phyloP scores from a whole-genome alignment of 2,329 filamentous ascomycete species.

The Chaetothyriales sp. region DNA sequence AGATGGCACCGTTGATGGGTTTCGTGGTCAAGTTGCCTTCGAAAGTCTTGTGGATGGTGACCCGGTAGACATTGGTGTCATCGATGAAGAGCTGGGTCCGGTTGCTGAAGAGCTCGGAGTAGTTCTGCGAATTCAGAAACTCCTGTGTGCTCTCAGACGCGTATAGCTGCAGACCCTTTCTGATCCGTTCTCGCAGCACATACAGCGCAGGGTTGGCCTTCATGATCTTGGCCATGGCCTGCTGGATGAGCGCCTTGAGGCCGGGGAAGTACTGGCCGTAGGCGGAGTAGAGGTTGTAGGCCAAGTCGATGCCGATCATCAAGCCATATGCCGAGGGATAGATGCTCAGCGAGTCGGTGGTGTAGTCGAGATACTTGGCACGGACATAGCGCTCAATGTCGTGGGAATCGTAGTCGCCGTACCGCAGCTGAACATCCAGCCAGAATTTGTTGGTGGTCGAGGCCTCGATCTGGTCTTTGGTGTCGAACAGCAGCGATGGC shows the following conservation, averaged over 20 bases:
- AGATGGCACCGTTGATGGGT: constrained; percentile 97
- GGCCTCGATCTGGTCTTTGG: constrained; percentile 84
- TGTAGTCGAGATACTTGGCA: constrained; percentile 97
- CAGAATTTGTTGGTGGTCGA: constrained; percentile 99
- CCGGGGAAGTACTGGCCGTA: constrained; percentile 99
- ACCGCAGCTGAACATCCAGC: constrained; percentile 90
- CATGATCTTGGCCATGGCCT: constrained; percentile 99
- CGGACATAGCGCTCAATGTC: constrained; percentile 96
- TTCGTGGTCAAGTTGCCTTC: constrained; percentile 98
- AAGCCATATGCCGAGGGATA: constrained; percentile 92
- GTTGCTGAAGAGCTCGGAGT: constrained; percentile 97
- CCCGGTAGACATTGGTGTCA: constrained; percentile 97
- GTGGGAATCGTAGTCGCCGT: constrained; percentile 97
- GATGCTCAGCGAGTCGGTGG: constrained; percentile 95
- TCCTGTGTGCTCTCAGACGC: constrained; percentile 98
- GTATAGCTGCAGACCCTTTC: constrained; percentile 94
- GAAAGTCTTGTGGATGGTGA: constrained; percentile 99
- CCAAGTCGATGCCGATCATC: constrained; percentile 95
- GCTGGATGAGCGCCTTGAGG: constrained; percentile 84
- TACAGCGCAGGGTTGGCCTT: constrained; percentile 96
- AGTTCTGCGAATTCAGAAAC: constrained; percentile 98
- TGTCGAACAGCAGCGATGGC: constrained; percentile 86
- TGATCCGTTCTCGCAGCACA: constrained; percentile 89
- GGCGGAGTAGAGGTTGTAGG: constrained; percentile 95
- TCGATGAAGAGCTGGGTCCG: constrained; percentile 98